Evolutionary conservation across 805 yeast species (phyloP).

Genomic region (Suhomyces sp.): DNA sequence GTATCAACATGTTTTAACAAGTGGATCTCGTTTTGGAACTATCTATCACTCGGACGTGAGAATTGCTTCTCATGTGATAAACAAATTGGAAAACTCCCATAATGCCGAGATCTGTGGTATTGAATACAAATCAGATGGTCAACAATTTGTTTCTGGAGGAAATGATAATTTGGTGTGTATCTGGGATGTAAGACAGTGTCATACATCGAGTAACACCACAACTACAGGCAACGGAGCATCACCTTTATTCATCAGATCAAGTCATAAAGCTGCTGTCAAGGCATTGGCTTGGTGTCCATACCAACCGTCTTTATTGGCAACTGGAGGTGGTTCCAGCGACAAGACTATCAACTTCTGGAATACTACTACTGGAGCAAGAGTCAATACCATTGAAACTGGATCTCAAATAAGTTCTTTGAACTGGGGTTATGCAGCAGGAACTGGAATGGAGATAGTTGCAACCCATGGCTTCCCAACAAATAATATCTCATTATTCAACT

Average conservation of each 20-base stretch:
- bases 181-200: slow-evolving; percentile 75
- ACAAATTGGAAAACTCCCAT: slow-evolving; percentile 53
- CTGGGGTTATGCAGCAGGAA: slow-evolving; percentile 80
- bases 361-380: slow-evolving; percentile 82
- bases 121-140: slow-evolving; percentile 80
- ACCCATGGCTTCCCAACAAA: slow-evolving; percentile 94
- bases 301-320: slow-evolving; percentile 77
- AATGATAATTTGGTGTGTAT: slow-evolving; percentile 90
- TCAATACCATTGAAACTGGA: slow-evolving; percentile 85
- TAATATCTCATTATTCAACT: slow-evolving; percentile 77
- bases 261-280: slow-evolving; percentile 92
- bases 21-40: slow-evolving; percentile 87
- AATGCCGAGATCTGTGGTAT: slow-evolving; percentile 91
- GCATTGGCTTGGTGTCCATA: slow-evolving; percentile 95
- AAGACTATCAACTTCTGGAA: slow-evolving; percentile 93
- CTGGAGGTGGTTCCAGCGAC: slow-evolving; percentile 96
- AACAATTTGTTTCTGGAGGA: slow-evolving; percentile 87
- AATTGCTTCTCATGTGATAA: slow-evolving; percentile 69
- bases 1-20: slow-evolving; percentile 75
- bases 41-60: slow-evolving; percentile 90
- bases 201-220: slow-evolving; percentile 25
- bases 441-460: slow-evolving; percentile 83
- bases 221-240: too few species aligned
- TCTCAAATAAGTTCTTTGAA: slow-evolving; percentile 91
- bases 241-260: slow-evolving; percentile 74